A percentile compares a stretch with the other conserved stretches of the same genome.
Evolutionary conservation across 805 yeast species (phyloP).

Genomic region (Suhomyces kilbournensis): DNA sequence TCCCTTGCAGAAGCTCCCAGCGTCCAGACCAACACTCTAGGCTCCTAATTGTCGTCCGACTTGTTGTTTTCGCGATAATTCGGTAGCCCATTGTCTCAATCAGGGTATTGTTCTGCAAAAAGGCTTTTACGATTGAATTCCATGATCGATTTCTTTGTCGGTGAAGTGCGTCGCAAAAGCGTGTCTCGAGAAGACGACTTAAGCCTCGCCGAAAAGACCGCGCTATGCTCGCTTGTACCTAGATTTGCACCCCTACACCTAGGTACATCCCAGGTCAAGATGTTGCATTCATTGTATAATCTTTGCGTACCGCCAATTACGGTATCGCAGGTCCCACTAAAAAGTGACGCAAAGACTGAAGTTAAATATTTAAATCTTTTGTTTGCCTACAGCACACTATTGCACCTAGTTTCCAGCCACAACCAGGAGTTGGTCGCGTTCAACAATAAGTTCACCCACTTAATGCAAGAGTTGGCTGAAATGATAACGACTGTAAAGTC

Average conservation of each 20-base stretch:
- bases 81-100: no score
- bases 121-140: background rate
- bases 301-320: background rate
- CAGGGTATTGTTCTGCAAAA: background rate
- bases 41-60: background rate
- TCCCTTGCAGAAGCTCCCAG: background rate
- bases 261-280: background rate
- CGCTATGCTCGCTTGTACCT: background rate
- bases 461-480: background rate
- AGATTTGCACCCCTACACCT: background rate
- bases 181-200: background rate
- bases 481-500: background rate
- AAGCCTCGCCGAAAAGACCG: background rate
- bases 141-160: background rate
- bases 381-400: slow-evolving; percentile 12
- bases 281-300: background rate
- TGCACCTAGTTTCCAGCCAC: slow-evolving; percentile 9
- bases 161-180: background rate
- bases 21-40: background rate
- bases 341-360: slow-evolving; percentile 5
- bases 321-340: background rate
- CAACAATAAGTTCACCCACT: slow-evolving; percentile 3
- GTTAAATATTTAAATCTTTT: slow-evolving; percentile 14
- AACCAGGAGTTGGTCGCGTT: slow-evolving; percentile 11
- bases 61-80: background rate